Base-by-base conservation (phyloP, 176 grass and related monocot species). In the Pontederia crassipes region DNA sequence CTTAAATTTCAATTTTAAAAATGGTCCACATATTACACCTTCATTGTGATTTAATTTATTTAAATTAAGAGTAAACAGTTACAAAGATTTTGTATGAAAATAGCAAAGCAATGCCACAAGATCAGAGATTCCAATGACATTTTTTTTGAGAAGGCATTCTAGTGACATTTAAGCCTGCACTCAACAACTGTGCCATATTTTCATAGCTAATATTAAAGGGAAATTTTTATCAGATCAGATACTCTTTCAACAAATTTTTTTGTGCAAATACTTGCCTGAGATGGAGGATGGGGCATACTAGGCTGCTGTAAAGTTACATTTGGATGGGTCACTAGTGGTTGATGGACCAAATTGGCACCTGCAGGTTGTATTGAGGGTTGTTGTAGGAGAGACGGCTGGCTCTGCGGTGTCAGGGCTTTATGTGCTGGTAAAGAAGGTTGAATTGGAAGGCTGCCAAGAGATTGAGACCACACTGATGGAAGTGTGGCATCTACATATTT, bases 221-320 rank as follows among this genome's bases (percentile, higher is more conserved):
- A 40, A 40, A 40, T 7, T 4, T 40, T 1, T 40, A 40, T 40
- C 32, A 40, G 6, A 40, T 40, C 32, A 40, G 32, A 7, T 40
- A 4, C 6, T 40, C 32, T 40, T 40, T 40, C 32, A 40, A 40
- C 32, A 7, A 7, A 12, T 75, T 54, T 8, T 46, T 2, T 55
- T 63, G 50, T 32, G 53, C 60, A 69, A 53, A 77, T 74, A 74
- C 55, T 53, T 83, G 83, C 92, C 87, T 91, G 87, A 65, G 87
- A 45, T n/a, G 58, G 75, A 78, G 66, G 76, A 45, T 79, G 77
- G 10, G 69, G 45, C 60, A 81, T 65, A 49, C 57, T 74, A 67
- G 69, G 64, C 55, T 79, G 75, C 27, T 86, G 87, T 45, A 88
- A 29, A 55, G 62, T 68, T 55, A 51, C 61, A 60, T 65, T 82